Conservation (phyloP, 768 basidiomycete genomes). For the Termitomyces sp. region DNA sequence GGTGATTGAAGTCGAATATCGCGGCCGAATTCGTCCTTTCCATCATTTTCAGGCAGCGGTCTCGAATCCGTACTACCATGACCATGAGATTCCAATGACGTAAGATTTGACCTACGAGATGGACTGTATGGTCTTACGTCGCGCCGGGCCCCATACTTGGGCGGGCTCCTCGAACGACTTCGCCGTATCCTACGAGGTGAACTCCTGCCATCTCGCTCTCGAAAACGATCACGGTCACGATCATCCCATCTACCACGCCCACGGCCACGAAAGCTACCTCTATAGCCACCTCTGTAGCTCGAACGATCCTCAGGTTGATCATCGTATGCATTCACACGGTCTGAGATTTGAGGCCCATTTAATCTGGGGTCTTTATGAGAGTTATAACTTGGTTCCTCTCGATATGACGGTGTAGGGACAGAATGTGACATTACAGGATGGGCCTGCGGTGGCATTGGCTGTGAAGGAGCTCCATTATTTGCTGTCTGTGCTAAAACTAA, state of each 20-base stretch:
- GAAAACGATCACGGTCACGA: slow-evolving; percentile 49
- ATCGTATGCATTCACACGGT: slow-evolving; percentile 43
- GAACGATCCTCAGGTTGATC: slow-evolving; percentile 46
- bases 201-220: slow-evolving; percentile 39
- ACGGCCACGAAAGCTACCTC: slow-evolving; percentile 55
- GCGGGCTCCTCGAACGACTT: slow-evolving; percentile 75
- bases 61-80: slow-evolving; percentile 18
- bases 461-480: slow-evolving; percentile 24
- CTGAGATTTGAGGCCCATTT: slow-evolving; percentile 45
- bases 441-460: slow-evolving; percentile 25
- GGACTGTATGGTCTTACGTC: slow-evolving; percentile 57
- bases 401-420: slow-evolving; percentile 29
- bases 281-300: slow-evolving; percentile 45
- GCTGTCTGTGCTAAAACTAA: slow-evolving; percentile 68
- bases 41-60: slow-evolving; percentile 27
- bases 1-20: slow-evolving; percentile 63
- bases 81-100: slow-evolving; percentile 18
- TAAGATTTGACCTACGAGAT: slow-evolving; percentile 39
- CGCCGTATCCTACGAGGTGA: slow-evolving; percentile 39
- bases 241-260: slow-evolving; percentile 53
- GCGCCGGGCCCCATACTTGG: slow-evolving; percentile 47
- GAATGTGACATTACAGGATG: slow-evolving; percentile 25
- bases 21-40: slow-evolving; percentile 84
- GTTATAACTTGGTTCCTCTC: slow-evolving; percentile 37
- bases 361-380: slow-evolving; percentile 35